A percentile compares a stretch with the other conserved stretches of the same genome.
Evolutionary conservation across 768 basidiomycete species (phyloP).

Genomic region (Pleurotus tuber-regium): DNA sequence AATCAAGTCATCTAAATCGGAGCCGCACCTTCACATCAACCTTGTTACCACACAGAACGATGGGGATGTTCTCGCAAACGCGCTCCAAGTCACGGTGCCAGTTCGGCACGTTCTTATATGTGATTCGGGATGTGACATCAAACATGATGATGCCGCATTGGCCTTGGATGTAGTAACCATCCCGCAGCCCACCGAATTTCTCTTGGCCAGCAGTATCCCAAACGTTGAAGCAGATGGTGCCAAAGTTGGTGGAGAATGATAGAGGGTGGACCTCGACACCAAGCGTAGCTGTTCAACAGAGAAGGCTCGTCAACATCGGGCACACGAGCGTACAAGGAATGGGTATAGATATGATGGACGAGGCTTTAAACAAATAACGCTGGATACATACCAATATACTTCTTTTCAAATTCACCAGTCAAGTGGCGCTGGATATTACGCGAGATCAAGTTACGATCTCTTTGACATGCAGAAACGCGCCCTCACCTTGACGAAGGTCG

Average conservation of each 20-base stretch:
- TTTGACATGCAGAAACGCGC: constrained; percentile 12
- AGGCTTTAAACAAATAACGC: constrained; percentile 12
- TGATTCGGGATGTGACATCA: constrained; percentile 98
- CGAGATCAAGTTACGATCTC: constrained; percentile 60
- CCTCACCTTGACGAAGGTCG: constrained; percentile 94
- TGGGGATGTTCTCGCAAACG: constrained; percentile 99
- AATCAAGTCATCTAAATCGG: constrained; percentile 8
- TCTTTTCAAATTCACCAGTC: constrained; percentile 99
- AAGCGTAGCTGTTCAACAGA: constrained; percentile 76
- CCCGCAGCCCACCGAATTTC: constrained; percentile 98
- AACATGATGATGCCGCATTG: constrained; percentile 99
- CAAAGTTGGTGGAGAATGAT: constrained; percentile 95
- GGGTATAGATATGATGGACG: constrained; percentile 14
- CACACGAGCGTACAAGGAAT: constrained; percentile 15
- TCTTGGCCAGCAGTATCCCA: constrained; percentile 99
- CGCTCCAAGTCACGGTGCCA: constrained; percentile 99
- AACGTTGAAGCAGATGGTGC: constrained; percentile 98
- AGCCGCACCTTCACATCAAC: constrained; percentile 93
- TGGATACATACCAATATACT: constrained; percentile 85
- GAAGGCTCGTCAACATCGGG: constrained; percentile 13
- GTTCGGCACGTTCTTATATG: constrained; percentile 99
- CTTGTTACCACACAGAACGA: constrained; percentile 99
- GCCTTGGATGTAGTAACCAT: constrained; percentile 95
- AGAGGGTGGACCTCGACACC: constrained; percentile 99
- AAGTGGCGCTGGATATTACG: constrained; percentile 74